Evolutionary conservation across 164 flowering plant genomes (phyloP), one percentile per base, ranked within the genome.

Genomic region (Tetracentron sinense): DNA sequence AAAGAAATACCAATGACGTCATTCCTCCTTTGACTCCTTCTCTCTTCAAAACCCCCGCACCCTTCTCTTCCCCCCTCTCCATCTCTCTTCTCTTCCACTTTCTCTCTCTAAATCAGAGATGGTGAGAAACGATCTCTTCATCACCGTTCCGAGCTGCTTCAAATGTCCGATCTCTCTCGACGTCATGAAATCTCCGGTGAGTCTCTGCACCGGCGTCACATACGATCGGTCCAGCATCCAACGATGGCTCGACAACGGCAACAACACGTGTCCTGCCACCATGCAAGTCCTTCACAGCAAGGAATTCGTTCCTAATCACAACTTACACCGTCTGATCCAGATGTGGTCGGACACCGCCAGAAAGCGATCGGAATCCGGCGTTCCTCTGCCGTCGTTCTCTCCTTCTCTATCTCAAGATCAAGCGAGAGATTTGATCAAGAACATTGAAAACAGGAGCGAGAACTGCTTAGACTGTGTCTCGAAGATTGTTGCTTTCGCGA

Each of bases 191-290:
- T 86, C 95, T 0, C 98, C 98, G 3, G 98, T 94, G 21, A 89
- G 88, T 52, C 76, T 94, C 21, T 76, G 81, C 74, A 94, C 98
- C 55, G 98, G 98, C 26, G 90, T 86, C 2, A 90, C 98, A 30
- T 94, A 94, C 81, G 98, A 94, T 60, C 89, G 98, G 0, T 60
- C 85, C 54, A 82, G 89, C 75, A 94, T 94, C 69, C 95, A 90
- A 59, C 78, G 68, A 56, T 94, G 98, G 98, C 85, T 94, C 29
- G 96, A 90, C 67, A 62, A 63, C 68, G 98, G 98, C 56, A 79
- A 94, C 82, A 86, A 87, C 77, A 94, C 98, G 8, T 94, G 98
- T 61, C 97, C 97, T 0, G 96, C 95, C 51, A 94, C 97, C 69
- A 89, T 87, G 93, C 96, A 90, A 68, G 79, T 86, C 31, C 84